Evolutionary conservation across 257 asterid species (phyloP).

Genomic region (Capsicum pubescens): DNA sequence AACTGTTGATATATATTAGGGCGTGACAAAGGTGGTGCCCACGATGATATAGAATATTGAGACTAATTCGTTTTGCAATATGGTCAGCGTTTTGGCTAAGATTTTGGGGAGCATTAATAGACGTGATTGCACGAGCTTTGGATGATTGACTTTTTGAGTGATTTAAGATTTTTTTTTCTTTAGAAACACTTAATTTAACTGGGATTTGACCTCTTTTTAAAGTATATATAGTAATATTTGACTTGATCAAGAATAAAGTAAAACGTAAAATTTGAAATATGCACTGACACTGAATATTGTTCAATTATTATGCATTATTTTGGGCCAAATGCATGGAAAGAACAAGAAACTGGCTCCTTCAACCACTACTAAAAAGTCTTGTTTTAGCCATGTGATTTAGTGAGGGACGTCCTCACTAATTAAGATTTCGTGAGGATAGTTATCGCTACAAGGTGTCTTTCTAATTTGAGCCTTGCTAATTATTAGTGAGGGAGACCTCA

Average conservation of each 20-base stretch:
- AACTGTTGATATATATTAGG: slow-evolving; percentile 17
- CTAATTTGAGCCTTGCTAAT: too few species aligned
- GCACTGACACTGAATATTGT: not conserved
- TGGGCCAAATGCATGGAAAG: not conserved
- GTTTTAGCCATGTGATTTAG: too few species aligned
- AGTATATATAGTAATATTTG: not conserved
- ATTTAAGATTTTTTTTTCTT: not conserved
- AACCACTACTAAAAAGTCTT: too few species aligned
- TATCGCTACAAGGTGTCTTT: too few species aligned
- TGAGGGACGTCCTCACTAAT: too few species aligned
- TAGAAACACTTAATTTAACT: not conserved
- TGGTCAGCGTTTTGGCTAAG: slow-evolving; percentile 26
- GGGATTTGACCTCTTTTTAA: not conserved
- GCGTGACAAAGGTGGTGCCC: slow-evolving; percentile 49
- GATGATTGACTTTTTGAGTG: slow-evolving; percentile 39
- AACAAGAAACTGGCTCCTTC: not conserved
- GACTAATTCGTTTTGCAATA: slow-evolving; percentile 39
- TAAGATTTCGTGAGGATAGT: too few species aligned
- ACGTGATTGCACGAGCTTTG: slow-evolving; percentile 70
- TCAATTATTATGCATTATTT: slow-evolving; percentile 3
- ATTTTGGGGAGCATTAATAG: slow-evolving; percentile 35
- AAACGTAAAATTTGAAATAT: not conserved
- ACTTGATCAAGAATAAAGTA: not conserved
- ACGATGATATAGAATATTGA: slow-evolving; percentile 43
- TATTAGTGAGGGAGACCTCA: too few species aligned